Evolutionary conservation across 495 filamentous ascomycete species (phyloP).

Genomic region (Hypoxylon lienhwacheense): DNA sequence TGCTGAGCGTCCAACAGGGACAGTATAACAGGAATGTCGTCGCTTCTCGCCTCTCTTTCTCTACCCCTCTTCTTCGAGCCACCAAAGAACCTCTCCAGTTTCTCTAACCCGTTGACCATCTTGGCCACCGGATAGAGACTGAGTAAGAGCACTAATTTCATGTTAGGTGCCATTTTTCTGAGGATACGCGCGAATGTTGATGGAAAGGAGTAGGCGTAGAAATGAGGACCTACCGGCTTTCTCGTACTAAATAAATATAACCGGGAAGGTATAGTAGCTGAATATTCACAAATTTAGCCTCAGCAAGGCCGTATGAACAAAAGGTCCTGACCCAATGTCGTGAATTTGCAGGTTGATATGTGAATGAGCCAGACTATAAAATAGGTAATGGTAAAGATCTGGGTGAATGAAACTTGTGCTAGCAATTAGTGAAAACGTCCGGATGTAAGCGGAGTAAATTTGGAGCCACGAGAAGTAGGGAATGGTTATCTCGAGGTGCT

Average conservation of each 20-base stretch:
- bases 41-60: slow-evolving; percentile 15
- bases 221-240: not conserved
- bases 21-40: slow-evolving; percentile 7
- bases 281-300: not conserved
- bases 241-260: not conserved
- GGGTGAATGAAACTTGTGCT: slow-evolving; percentile 1
- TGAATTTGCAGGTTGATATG: slow-evolving; percentile 1
- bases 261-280: not conserved
- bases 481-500: slow-evolving; percentile 14
- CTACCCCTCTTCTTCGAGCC: slow-evolving; percentile 28
- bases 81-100: slow-evolving; percentile 36
- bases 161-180: slow-evolving; percentile 1
- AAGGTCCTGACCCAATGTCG: too few relatives aligned
- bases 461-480: slow-evolving; percentile 15
- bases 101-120: slow-evolving; percentile 36
- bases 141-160: not conserved
- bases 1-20: slow-evolving; percentile 4
- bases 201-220: not conserved
- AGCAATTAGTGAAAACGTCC: not conserved
- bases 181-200: not conserved
- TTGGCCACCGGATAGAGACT: not conserved
- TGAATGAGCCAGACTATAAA: not conserved
- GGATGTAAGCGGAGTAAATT: slow-evolving; percentile 5
- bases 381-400: too few relatives aligned
- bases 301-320: not conserved